Base-by-base conservation (phyloP, 768 basidiomycete genomes). In the Mycena maculata region DNA sequence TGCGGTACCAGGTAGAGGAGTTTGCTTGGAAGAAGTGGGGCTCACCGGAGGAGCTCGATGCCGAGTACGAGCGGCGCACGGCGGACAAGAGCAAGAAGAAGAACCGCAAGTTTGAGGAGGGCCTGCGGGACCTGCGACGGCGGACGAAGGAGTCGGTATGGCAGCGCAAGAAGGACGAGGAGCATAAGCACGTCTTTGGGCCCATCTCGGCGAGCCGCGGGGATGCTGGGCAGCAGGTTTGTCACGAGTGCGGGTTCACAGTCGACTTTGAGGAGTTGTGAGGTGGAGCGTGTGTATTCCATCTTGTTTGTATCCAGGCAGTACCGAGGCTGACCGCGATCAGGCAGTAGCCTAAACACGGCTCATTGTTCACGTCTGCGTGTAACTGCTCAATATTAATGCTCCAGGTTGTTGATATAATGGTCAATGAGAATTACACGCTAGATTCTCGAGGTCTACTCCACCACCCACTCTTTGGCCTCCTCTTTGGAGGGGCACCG, bases 21-120 rank as follows among this genome's bases (percentile, higher is more conserved):
- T 98, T 96, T 78, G 97, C 98, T 6, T 98, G 92, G 92, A 91
- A 93, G 76, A 99, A 99, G 79, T 99, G 98, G 98, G 96, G 95
- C 0, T 93, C 95, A 1, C 86, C 94, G 11, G 96, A 98, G 76
- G 94, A 89, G 12, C 78, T 99, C 52, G 97, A 99, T 73, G 86
- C 85, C 8, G 97, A 98, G 75, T 99, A 90, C 77, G 91, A 93
- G 71, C 84, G 85, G 36, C 86, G 96, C 57, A 87, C 86, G 57
- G 85, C 83, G 23, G 94, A 93, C 74, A 97, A 96, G 84, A 92
- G 90, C 75, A 90, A 91, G 74, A 93, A 94, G 78, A 93, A 94
- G 83, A 93, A 93, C 71, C 94, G 90, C 77, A 99, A 99, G 76
- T 99, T 99, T 71, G 96, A 98, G 75, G 90, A 96, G 72, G 88